Base-by-base conservation (phyloP, 139 green algal genomes). In the Chlorella sp. region DNA sequence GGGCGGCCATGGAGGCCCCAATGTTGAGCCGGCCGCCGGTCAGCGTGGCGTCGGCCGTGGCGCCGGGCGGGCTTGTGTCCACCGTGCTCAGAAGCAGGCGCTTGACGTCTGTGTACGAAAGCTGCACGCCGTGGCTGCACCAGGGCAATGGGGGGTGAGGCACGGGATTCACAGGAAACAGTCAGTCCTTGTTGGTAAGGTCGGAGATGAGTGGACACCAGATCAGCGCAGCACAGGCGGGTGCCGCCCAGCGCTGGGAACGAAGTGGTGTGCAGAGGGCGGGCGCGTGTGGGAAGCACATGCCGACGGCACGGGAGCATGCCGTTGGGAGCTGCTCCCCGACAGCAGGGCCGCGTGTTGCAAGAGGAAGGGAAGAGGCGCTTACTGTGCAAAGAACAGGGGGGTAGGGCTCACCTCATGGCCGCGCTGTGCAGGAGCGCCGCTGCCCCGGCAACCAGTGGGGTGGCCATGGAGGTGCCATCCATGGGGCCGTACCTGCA, bases 381-480 rank as follows among this genome's bases (percentile, higher is more conserved):
- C n/a, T n/a, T n/a, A n/a, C n/a, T n/a, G n/a, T n/a, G n/a, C n/a
- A n/a, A n/a, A n/a, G n/a, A n/a, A n/a, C n/a, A n/a, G n/a, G n/a
- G n/a, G n/a, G n/a, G n/a, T n/a, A n/a, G n/a, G 48, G 37, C 64
- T 11, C 83, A 87, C 84, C 26, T 66, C 21, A 66, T 11, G 0
- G 84, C 84, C 0, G 84, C 84, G 84, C 68, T 81, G 19, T 88
- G 84, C 39, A 88, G 68, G 26, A 88, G 84, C 0, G 84, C 84
- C 2, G 84, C 84, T 40, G 84, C 64, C 39, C 34, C 84, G 9
- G 84, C 84, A 68, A 88, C 84, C 84, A 88, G 30, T 7, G 84
- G 84, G 68, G 37, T 68, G 15, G 84, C 71, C 84, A 88, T 88
- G 28, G 84, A 88, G 84, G 84, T 88, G 66, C 84, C 84, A 30